These are phyloP conservation scores for Haplosporangium gracile DNA, from an alignment of 192 early-diverging fungal genomes.

Conservation along the genomic window DNA sequence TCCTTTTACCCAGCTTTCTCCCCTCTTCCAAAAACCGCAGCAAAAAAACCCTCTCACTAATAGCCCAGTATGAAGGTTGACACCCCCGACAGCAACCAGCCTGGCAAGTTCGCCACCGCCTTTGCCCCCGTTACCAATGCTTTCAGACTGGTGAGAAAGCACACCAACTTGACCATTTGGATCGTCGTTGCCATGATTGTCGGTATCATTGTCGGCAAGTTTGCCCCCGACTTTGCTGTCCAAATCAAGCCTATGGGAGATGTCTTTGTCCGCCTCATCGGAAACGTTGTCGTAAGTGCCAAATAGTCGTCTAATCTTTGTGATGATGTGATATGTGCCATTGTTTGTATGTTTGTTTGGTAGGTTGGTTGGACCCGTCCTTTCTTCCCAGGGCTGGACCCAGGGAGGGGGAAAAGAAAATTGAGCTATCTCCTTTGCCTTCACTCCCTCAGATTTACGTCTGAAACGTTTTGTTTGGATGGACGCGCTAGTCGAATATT, in stretches of 20 bases:
- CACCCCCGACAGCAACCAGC: neutral
- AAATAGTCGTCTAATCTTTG: neutral
- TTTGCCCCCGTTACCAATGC: conserved; percentile 21
- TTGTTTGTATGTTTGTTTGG: neutral
- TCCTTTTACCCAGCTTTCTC: neutral
- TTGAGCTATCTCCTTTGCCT: neutral
- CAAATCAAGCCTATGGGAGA: conserved; percentile 63
- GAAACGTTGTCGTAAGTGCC: conserved; percentile 54
- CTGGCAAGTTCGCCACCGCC: neutral
- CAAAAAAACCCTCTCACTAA: neutral
- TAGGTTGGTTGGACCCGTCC: neutral
- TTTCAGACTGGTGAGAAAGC: conserved; percentile 34
- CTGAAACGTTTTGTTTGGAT: neutral
- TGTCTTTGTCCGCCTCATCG: conserved; percentile 68
- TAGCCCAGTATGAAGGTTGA: neutral
- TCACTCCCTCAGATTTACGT: too few species aligned
- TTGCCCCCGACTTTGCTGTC: conserved; percentile 58
- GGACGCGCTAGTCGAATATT: neutral
- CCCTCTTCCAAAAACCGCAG: neutral
- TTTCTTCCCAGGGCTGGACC: neutral
- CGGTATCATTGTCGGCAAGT: conserved; percentile 65
- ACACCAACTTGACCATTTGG: conserved; percentile 66
- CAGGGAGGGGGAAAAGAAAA: neutral
- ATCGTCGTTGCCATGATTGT: conserved; percentile 62
- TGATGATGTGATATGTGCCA: too few species aligned